phyloP scores from a whole-genome alignment of 2,329 filamentous ascomycete species.

The Alternaria arborescens region DNA sequence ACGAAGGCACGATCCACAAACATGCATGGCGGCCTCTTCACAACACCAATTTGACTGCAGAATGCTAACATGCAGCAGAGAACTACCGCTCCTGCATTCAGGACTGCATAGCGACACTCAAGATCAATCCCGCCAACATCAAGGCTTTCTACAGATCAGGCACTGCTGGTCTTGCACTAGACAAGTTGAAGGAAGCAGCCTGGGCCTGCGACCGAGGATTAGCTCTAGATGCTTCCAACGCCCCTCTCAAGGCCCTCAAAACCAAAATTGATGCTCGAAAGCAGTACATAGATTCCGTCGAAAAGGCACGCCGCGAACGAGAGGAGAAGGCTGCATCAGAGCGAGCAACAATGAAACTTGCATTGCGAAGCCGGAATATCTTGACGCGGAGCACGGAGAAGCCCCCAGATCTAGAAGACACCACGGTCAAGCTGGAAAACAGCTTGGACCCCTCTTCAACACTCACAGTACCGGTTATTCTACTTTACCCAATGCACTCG shows the following conservation, averaged over 20 bases:
- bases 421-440: constrained; percentile 73
- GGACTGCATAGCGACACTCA: constrained; percentile 82
- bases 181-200: constrained; percentile 79
- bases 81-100: constrained; percentile 89
- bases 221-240: constrained; percentile 74
- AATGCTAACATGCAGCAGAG: constrained; percentile 54
- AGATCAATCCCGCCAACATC: constrained; percentile 79
- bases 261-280: constrained; percentile 70
- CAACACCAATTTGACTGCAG: neutral
- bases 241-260: constrained; percentile 68
- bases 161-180: constrained; percentile 78
- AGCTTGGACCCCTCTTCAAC: constrained; percentile 75
- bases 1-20: neutral
- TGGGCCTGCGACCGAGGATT: constrained; percentile 81
- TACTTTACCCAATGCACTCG: constrained; percentile 83
- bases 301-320: constrained; percentile 65
- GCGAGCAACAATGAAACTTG: constrained; percentile 59
- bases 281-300: constrained; percentile 63
- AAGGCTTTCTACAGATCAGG: constrained; percentile 93
- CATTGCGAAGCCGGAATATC: constrained; percentile 75
- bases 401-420: constrained; percentile 89
- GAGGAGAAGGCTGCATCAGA: constrained; percentile 65
- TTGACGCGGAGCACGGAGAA: constrained; percentile 70
- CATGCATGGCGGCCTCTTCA: neutral
- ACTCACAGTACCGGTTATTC: constrained; percentile 78